Conservation (phyloP, 1,139 yeast genomes). For the Blastobotrys aristatus region DNA sequence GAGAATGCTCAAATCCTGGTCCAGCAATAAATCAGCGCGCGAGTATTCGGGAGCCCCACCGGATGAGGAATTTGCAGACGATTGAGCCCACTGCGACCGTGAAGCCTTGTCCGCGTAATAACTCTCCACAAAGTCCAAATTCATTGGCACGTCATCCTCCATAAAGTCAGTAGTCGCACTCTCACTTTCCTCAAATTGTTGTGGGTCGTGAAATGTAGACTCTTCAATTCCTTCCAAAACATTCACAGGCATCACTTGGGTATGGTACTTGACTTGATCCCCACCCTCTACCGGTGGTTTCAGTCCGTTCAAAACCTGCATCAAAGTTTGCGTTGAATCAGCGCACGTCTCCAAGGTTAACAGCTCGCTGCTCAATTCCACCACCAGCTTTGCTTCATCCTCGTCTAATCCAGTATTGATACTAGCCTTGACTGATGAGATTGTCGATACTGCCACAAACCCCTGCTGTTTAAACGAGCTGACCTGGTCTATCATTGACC, state of each 20-base stretch:
- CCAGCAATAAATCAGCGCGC: slow-evolving; percentile 32
- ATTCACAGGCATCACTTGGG: slow-evolving; percentile 38
- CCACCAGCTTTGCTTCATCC: slow-evolving; percentile 5
- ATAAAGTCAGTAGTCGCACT: slow-evolving; percentile 23
- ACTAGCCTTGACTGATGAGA: slow-evolving; percentile 14
- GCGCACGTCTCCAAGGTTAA: slow-evolving; percentile 55
- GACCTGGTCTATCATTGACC: slow-evolving; percentile 13
- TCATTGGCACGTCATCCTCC: slow-evolving; percentile 29
- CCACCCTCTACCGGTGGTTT: slow-evolving; percentile 56
- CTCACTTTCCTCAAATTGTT: slow-evolving; percentile 8
- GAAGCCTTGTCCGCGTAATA: slow-evolving; percentile 33
- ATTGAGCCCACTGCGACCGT: slow-evolving; percentile 24
- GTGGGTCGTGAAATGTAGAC: slow-evolving; percentile 11
- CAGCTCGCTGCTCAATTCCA: slow-evolving; percentile 20
- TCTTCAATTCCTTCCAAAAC: slow-evolving; percentile 48
- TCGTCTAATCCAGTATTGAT: not conserved
- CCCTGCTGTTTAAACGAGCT: slow-evolving; percentile 22
- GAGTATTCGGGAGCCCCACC: slow-evolving; percentile 23
- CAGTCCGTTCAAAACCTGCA: slow-evolving; percentile 65
- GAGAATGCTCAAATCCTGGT: slow-evolving; percentile 33
- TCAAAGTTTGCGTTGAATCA: slow-evolving; percentile 70
- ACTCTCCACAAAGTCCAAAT: slow-evolving; percentile 37
- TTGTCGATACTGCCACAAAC: slow-evolving; percentile 22
- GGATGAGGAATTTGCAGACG: slow-evolving; percentile 18
- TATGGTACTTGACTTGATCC: slow-evolving; percentile 42